Evolutionary conservation across 495 filamentous ascomycete species (phyloP), one percentile per base, ranked within the genome.

Genomic region (Penicillium desertorum): DNA sequence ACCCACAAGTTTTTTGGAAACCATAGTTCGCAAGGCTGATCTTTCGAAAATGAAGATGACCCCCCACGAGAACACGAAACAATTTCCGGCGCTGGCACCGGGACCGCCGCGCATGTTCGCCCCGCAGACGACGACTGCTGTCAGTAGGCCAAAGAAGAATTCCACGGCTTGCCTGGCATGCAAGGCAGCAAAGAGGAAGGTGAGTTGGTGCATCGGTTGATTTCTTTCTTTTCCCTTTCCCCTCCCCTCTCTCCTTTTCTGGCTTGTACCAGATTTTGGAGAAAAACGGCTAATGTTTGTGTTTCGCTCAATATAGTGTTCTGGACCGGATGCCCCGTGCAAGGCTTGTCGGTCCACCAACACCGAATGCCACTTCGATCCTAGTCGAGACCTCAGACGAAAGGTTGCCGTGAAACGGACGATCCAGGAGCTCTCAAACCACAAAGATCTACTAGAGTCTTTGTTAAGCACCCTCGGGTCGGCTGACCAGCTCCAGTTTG

Each of bases 101-200:
- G 71, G 70, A 2, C 71, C 66, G 34, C 48, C 66, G 19, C 66
- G 65, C 8, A 62, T 52, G 10, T 62, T 62, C 22, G 45, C 66
- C 37, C 58, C 58, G 41, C 64, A 67, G 20, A 43, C 57, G 17
- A 50, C 60, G 2, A 53, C 56, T 5, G 45, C 64, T 12, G 50
- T 75, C 32, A 56, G 49, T 45, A 67, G 65, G 46, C 65, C 67
- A 20, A 74, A 70, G 45, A 78, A 78, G 62, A 78, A 70, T 45
- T 78, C 75, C 7, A 76, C 67, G 0, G 75, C 75, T 12, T 78
- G 75, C 45, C 48, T 66, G 29, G 65, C 70, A 48, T 78, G 75
- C 54, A 78, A 76, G 36, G 64, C 71, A 34, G 71, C 73, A 19
- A 78, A 76, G 57, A 67, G 74, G 61, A 78, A 78, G 70, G 75